Conservation (phyloP, 177 flowering plant genomes). For the Vitis hybrid region DNA sequence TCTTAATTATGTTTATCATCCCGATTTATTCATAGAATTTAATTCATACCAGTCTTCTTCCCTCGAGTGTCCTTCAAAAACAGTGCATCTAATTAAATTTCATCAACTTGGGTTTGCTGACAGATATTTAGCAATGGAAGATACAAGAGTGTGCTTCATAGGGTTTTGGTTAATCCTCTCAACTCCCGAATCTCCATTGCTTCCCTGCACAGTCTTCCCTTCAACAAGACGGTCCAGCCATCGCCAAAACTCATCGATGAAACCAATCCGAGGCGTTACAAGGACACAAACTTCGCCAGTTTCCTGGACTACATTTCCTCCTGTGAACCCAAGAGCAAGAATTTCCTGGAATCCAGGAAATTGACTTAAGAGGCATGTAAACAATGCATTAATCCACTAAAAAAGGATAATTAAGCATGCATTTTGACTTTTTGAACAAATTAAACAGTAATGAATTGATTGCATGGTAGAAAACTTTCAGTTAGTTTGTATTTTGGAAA, state of each 20-base stretch:
- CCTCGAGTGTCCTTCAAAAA: no score
- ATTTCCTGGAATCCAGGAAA: constrained; percentile 59
- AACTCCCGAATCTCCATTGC: constrained; percentile 53
- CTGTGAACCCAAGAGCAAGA: constrained; percentile 46
- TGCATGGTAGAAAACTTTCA: no score
- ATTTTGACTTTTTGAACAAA: no score
- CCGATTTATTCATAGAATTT: no score
- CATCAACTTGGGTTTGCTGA: neutral
- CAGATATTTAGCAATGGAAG: constrained; percentile 80
- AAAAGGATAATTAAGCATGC: no score
- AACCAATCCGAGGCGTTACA: constrained; percentile 45
- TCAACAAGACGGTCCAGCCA: constrained; percentile 35
- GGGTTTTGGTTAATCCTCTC: constrained; percentile 48
- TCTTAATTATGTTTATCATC: no score
- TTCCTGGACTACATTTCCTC: constrained; percentile 47
- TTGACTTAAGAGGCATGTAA: constrained; percentile 16
- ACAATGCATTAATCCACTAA: neutral
- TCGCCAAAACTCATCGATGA: constrained; percentile 34
- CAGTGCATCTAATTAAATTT: no score
- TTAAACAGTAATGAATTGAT: no score
- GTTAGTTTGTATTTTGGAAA: no score
- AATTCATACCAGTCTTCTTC: no score
- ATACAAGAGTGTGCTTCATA: constrained; percentile 65
- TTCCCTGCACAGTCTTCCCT: constrained; percentile 56
- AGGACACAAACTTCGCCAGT: constrained; percentile 48